These are phyloP conservation scores for Penicillium sp. DNA, from an alignment of 2,329 filamentous ascomycete species.

Conservation along the genomic window DNA sequence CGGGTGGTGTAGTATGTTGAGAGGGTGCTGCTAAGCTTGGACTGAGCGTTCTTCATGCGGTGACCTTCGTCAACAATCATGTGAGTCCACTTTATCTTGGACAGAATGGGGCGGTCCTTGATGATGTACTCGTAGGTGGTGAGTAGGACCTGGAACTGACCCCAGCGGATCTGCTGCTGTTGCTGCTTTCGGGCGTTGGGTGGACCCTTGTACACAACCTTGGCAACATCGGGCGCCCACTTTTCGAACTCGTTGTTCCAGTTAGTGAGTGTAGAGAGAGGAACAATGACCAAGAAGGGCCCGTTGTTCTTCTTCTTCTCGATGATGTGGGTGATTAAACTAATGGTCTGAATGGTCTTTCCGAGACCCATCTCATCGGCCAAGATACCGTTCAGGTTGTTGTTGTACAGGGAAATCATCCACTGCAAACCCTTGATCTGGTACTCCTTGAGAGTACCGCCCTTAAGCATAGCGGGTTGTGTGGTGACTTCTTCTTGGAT, in stretches of 20 bases:
- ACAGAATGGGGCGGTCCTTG: constrained; percentile 91
- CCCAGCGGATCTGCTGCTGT: constrained; percentile 90
- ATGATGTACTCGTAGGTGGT: constrained; percentile 99
- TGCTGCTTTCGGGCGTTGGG: constrained; percentile 85
- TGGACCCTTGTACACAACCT: constrained; percentile 96
- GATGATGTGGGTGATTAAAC: constrained; percentile 94
- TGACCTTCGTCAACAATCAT: constrained; percentile 99
- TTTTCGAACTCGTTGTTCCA: constrained; percentile 99
- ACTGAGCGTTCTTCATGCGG: constrained; percentile 98
- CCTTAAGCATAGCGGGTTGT: constrained; percentile 84
- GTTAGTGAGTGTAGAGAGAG: constrained; percentile 94
- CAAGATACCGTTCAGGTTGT: constrained; percentile 97
- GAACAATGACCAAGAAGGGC: constrained; percentile 94
- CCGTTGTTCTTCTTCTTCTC: constrained; percentile 91
- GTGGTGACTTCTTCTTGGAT: constrained; percentile 86
- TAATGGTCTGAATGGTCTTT: constrained; percentile 99
- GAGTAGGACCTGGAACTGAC: constrained; percentile 91
- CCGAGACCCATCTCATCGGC: constrained; percentile 99
- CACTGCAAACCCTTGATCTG: constrained; percentile 98
- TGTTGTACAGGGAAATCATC: constrained; percentile 99
- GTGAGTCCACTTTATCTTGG: constrained; percentile 99
- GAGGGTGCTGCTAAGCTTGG: constrained; percentile 92
- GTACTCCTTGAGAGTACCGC: constrained; percentile 93
- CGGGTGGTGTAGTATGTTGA: constrained; percentile 93
- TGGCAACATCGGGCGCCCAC: constrained; percentile 85